Conservation (phyloP, 2,329 filamentous ascomycete genomes). For the Calycina marina region DNA sequence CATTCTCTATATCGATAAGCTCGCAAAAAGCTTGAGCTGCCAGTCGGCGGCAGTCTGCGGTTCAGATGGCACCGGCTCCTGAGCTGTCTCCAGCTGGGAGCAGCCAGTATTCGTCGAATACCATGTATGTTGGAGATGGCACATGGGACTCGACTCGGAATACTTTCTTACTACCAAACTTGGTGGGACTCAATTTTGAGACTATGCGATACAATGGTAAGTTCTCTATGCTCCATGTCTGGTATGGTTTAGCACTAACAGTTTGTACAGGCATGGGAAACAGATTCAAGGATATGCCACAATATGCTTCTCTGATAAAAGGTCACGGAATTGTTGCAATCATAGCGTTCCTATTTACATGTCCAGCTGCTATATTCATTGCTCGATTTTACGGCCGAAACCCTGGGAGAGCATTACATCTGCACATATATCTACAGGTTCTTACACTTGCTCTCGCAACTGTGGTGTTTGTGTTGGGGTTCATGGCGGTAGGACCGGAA, state of each 20-base stretch:
- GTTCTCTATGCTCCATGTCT: no score
- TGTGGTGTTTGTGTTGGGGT: conserved; percentile 60
- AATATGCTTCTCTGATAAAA: conserved; percentile 57
- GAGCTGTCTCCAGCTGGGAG: conserved; percentile 43
- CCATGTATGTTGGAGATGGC: conserved; percentile 66
- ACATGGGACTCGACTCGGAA: conserved; percentile 72
- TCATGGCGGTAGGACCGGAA: conserved; percentile 60
- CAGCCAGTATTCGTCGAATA: conserved; percentile 58
- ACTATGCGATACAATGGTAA: conserved; percentile 77
- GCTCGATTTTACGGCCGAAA: conserved; percentile 55
- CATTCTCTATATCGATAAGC: not conserved
- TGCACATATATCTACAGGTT: conserved; percentile 63
- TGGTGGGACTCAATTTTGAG: conserved; percentile 62
- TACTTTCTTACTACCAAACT: conserved; percentile 63
- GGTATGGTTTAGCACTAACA: no score
- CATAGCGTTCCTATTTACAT: conserved; percentile 58
- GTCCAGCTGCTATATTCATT: conserved; percentile 60
- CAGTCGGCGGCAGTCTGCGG: conserved; percentile 10
- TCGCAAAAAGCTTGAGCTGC: conserved; percentile 1
- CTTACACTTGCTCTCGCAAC: conserved; percentile 53
- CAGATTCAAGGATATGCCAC: conserved; percentile 51
- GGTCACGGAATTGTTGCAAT: conserved; percentile 60
- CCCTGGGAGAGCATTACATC: conserved; percentile 44
- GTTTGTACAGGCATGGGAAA: conserved; percentile 58
- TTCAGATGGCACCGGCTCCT: conserved; percentile 19